These are phyloP conservation scores for Russula compacta DNA, from an alignment of 768 basidiomycete species.

Conservation along the genomic window DNA sequence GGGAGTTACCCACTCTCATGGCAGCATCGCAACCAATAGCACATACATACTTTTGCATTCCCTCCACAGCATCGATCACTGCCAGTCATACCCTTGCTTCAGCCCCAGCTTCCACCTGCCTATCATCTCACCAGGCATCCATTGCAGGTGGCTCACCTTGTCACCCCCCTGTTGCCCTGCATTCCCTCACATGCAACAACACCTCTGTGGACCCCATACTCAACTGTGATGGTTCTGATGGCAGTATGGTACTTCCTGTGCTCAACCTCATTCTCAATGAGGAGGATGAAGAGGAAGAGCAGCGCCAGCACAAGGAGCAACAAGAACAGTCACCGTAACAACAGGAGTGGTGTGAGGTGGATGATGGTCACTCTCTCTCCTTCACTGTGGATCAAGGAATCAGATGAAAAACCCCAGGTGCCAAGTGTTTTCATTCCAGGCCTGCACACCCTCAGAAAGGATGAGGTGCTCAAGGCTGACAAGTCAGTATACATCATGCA, in stretches of 20 bases:
- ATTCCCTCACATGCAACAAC: slow-evolving; percentile 52
- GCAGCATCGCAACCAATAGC: slow-evolving; percentile 32
- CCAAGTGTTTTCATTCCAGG: slow-evolving; percentile 75
- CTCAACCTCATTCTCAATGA: slow-evolving; percentile 23
- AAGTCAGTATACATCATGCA: slow-evolving; percentile 94
- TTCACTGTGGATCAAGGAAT: slow-evolving; percentile 54
- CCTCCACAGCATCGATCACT: slow-evolving; percentile 39
- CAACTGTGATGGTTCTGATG: slow-evolving; percentile 18
- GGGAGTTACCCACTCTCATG: slow-evolving; percentile 68
- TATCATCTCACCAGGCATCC: slow-evolving; percentile 56
- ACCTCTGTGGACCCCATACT: slow-evolving; percentile 41
- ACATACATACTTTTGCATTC: slow-evolving; percentile 42
- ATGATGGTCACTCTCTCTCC: slow-evolving; percentile 1
- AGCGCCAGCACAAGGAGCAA: too few relatives aligned
- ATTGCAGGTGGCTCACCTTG: slow-evolving; percentile 31
- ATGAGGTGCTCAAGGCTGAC: slow-evolving; percentile 88
- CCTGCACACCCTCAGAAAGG: slow-evolving; percentile 60
- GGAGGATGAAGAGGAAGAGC: slow-evolving; percentile 35
- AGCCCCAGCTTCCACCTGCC: slow-evolving; percentile 51
- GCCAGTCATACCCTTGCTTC: too few relatives aligned
- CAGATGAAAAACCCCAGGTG: slow-evolving; percentile 52
- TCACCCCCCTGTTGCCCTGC: slow-evolving; percentile 44
- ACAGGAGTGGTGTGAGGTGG: background rate
- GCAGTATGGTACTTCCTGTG: slow-evolving; percentile 3
- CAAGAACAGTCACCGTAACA: background rate